Evolutionary conservation across 208 protist species (phyloP).

Genomic region (Kentomonas sorsogonicus): DNA sequence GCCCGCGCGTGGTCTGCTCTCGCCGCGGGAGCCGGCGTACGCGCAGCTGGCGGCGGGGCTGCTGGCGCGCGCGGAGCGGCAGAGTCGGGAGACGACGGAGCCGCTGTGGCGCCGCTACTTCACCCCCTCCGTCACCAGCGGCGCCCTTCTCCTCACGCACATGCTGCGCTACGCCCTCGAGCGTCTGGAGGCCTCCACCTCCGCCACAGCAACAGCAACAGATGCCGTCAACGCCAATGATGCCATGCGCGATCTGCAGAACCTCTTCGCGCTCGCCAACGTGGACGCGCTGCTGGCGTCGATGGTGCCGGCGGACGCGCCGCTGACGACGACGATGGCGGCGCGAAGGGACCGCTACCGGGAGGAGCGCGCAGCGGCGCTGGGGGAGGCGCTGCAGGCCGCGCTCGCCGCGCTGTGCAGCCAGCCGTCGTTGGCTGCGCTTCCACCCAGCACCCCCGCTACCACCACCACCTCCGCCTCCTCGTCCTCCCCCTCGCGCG

Average conservation of each 20-base stretch:
- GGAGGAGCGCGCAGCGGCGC: conserved; percentile 6
- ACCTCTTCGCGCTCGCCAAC: conserved; percentile 35
- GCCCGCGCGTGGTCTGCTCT: no score
- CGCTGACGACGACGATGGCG: conserved; percentile 41
- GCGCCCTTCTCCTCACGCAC: conserved; percentile 33
- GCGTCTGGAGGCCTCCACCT: no score
- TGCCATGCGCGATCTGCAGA: conserved; percentile 28
- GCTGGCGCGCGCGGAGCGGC: conserved; percentile 2
- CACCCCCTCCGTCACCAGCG: conserved; percentile 25
- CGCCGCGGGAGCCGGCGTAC: no score
- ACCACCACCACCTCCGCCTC: no score
- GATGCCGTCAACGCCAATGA: no score
- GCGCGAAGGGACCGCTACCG: conserved; percentile 29
- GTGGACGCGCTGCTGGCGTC: conserved; percentile 47
- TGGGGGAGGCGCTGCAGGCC: conserved; percentile 26
- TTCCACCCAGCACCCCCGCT: no score
- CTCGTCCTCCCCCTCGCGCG: no score
- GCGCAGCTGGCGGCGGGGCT: neutral
- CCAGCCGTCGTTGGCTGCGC: no score
- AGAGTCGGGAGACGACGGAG: neutral
- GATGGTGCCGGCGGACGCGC: conserved; percentile 32
- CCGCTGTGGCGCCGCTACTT: conserved; percentile 5
- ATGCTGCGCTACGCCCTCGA: conserved; percentile 33
- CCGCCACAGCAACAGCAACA: no score
- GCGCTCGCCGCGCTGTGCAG: conserved; percentile 31